Conservation (phyloP, 805 yeast genomes). For the Lipomyces orientalis region DNA sequence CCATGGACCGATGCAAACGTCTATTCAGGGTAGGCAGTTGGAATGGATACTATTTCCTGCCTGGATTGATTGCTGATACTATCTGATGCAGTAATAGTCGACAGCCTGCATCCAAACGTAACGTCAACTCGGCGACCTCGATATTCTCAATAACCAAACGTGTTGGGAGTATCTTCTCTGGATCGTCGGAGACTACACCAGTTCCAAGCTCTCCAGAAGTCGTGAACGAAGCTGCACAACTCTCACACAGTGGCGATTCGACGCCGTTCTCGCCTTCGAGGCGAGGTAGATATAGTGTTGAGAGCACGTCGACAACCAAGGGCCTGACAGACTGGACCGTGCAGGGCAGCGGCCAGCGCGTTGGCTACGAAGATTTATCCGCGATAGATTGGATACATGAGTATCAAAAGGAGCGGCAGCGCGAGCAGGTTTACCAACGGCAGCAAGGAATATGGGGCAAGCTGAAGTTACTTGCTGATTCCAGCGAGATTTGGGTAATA, state of each 20-base stretch:
- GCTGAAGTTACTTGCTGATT: slow-evolving; percentile 38
- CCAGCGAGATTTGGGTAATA: slow-evolving; percentile 65
- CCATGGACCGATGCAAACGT: not conserved
- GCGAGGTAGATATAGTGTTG: slow-evolving; percentile 20
- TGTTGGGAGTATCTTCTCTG: slow-evolving; percentile 1
- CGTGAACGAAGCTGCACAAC: not conserved
- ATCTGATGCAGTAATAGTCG: not conserved
- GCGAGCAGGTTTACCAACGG: slow-evolving; percentile 21
- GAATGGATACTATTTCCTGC: not conserved
- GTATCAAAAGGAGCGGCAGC: slow-evolving; percentile 41
- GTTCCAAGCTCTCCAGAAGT: not conserved
- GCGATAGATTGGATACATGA: slow-evolving; percentile 48
- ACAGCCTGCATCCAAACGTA: not conserved
- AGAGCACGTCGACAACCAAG: slow-evolving; percentile 23
- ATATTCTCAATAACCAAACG: not conserved
- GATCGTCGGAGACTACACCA: not conserved
- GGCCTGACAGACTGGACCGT: slow-evolving; percentile 20
- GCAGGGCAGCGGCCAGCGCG: slow-evolving; percentile 17
- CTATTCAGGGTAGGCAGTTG: not conserved
- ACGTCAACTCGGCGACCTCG: not conserved
- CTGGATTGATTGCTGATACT: not conserved
- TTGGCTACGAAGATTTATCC: slow-evolving; percentile 35
- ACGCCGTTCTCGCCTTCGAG: slow-evolving; percentile 15
- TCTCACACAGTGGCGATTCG: not conserved
- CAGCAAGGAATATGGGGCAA: slow-evolving; percentile 38